phyloP scores from a whole-genome alignment of 345 rosid genomes.

The Pistacia atlantica region DNA sequence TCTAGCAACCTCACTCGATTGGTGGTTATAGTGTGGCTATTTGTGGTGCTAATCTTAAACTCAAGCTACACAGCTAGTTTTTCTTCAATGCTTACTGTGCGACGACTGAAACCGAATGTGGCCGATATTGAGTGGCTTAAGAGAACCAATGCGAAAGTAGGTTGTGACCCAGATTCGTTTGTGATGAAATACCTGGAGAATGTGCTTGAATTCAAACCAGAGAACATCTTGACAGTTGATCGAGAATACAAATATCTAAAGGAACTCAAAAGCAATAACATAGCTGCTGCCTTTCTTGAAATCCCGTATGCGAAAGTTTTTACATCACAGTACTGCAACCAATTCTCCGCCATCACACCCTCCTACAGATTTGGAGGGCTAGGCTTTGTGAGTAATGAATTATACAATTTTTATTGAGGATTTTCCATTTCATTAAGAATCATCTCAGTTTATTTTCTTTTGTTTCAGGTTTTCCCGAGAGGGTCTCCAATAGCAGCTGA shows the following conservation, averaged over 20 bases:
- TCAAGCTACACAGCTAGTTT: constrained; percentile 68
- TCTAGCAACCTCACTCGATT: constrained; percentile 40
- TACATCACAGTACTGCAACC: constrained; percentile 39
- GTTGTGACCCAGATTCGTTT: constrained; percentile 55
- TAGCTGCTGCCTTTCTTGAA: constrained; percentile 56
- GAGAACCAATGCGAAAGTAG: constrained; percentile 37
- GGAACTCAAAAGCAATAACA: constrained; percentile 29
- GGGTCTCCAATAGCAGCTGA: constrained; percentile 43
- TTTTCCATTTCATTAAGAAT: not conserved
- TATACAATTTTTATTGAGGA: not conserved
- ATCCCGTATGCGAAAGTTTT: constrained; percentile 52
- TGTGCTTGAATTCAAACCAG: constrained; percentile 29
- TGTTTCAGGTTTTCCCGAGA: constrained; percentile 43
- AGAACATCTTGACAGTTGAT: constrained; percentile 22
- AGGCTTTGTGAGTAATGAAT: constrained; percentile 50
- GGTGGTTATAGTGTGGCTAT: constrained; percentile 59
- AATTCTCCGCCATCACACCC: constrained; percentile 25
- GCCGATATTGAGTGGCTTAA: constrained; percentile 39
- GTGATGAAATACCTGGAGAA: constrained; percentile 35
- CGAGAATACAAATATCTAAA: constrained; percentile 26
- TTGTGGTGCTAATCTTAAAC: constrained; percentile 53
- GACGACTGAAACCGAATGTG: constrained; percentile 33
- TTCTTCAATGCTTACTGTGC: constrained; percentile 58
- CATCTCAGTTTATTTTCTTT: too few relatives aligned
- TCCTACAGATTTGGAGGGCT: constrained; percentile 56